Percentiles rank a stretch among this genome's conserved stretches.
Conservation (phyloP, 805 yeast species). For the Sugiyamaella smithiae region DNA sequence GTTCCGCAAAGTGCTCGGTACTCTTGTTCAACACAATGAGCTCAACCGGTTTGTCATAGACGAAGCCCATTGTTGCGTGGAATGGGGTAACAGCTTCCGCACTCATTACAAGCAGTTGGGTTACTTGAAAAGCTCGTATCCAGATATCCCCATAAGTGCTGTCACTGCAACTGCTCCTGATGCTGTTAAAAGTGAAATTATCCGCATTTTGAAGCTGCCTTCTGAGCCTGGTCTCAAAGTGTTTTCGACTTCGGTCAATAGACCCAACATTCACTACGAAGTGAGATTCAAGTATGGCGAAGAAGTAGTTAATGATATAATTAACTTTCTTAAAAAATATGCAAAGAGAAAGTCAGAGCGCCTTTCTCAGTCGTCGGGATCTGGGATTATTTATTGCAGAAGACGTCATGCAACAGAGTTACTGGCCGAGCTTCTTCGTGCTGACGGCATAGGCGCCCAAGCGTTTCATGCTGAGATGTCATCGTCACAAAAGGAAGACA, state of each 20-base stretch:
- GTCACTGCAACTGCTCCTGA: constrained; percentile 90
- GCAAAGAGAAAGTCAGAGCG: constrained; percentile 14
- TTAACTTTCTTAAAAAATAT: constrained; percentile 25
- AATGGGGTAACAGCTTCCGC: constrained; percentile 98
- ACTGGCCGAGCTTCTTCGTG: constrained; percentile 57
- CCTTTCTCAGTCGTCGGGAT: constrained; percentile 27
- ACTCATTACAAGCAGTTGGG: constrained; percentile 85
- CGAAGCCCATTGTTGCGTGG: constrained; percentile 96
- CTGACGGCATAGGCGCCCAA: constrained; percentile 61
- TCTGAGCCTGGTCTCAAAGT: constrained; percentile 44
- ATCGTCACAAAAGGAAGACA: constrained; percentile 62
- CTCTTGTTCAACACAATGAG: constrained; percentile 51
- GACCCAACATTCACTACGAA: constrained; percentile 79
- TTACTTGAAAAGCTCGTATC: constrained; percentile 67
- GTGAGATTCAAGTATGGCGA: constrained; percentile 38
- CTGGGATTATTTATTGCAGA: constrained; percentile 89
- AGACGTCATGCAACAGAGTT: constrained; percentile 84
- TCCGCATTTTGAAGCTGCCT: constrained; percentile 71
- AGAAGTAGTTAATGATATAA: constrained; percentile 23
- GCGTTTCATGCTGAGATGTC: constrained; percentile 92
- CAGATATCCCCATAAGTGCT: constrained; percentile 86
- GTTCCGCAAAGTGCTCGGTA: constrained; percentile 61
- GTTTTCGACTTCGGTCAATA: constrained; percentile 83
- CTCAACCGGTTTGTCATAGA: constrained; percentile 88
- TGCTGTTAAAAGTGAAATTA: constrained; percentile 43